Conservation (phyloP, 257 asterid species). For the Ehretia macrophylla region DNA sequence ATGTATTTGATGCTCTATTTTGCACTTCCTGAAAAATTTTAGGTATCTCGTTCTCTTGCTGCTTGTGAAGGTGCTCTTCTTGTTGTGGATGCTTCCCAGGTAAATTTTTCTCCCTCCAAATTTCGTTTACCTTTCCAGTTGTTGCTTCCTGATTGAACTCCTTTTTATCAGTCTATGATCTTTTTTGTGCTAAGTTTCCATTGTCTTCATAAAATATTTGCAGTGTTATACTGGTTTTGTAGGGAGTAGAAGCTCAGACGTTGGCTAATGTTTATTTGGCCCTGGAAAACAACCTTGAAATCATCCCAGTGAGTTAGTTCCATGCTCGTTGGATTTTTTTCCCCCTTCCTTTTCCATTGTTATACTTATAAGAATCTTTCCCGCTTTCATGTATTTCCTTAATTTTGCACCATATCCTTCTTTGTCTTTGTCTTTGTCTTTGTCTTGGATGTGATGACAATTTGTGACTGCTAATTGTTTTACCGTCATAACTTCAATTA, state of each 20-base stretch:
- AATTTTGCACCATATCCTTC: too few species aligned
- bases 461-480: too few species aligned
- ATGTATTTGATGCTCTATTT: conserved; percentile 3
- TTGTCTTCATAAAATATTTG: background rate
- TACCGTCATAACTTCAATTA: too few species aligned
- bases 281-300: conserved; percentile 96
- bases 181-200: background rate
- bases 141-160: conserved; percentile 3
- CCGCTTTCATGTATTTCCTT: background rate
- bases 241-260: conserved; percentile 99
- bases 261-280: conserved; percentile 97
- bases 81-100: conserved; percentile 99
- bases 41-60: conserved; percentile 99
- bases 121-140: background rate
- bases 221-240: conserved; percentile 18
- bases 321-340: conserved; percentile 2
- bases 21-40: conserved; percentile 18
- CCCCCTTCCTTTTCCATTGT: background rate
- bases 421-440: too few species aligned
- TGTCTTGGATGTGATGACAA: too few species aligned
- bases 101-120: conserved; percentile 21
- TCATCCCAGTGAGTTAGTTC: conserved; percentile 73
- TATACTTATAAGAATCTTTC: background rate
- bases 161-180: conserved; percentile 1
- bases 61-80: conserved; percentile 99